These are phyloP conservation scores for Phoma sp. DNA, from an alignment of 2,329 filamentous ascomycete species.

Conservation along the genomic window DNA sequence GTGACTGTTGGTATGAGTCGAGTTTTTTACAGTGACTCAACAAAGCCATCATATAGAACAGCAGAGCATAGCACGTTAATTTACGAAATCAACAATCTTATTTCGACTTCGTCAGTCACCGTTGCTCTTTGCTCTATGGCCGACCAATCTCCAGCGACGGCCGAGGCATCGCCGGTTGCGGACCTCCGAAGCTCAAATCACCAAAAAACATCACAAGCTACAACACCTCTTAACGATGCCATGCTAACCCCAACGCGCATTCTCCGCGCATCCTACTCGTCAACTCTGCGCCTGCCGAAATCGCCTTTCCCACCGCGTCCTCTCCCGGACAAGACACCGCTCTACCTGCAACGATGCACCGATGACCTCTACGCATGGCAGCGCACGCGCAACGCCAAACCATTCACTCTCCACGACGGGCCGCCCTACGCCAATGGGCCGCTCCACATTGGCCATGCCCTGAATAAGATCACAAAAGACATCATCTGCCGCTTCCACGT, in stretches of 20 bases:
- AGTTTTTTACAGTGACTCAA: neutral
- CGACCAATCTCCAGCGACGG: slow-evolving; percentile 20
- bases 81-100: neutral
- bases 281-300: slow-evolving; percentile 57
- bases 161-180: slow-evolving; percentile 25
- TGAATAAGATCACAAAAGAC: slow-evolving; percentile 98
- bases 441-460: slow-evolving; percentile 89
- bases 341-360: slow-evolving; percentile 77
- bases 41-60: neutral
- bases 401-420: slow-evolving; percentile 90
- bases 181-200: slow-evolving; percentile 8
- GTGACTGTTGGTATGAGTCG: neutral
- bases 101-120: neutral
- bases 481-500: slow-evolving; percentile 85
- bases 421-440: slow-evolving; percentile 95
- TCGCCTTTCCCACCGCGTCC: slow-evolving; percentile 59
- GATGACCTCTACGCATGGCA: slow-evolving; percentile 94
- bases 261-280: slow-evolving; percentile 52
- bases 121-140: neutral
- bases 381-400: slow-evolving; percentile 54
- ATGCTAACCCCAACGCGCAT: slow-evolving; percentile 49
- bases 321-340: slow-evolving; percentile 33
- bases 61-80: neutral
- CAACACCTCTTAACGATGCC: slow-evolving; percentile 40
- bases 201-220: slow-evolving; percentile 22